phyloP scores from a whole-genome alignment of 1,284 basidiomycete species.

The Phenoliferia sp. region DNA sequence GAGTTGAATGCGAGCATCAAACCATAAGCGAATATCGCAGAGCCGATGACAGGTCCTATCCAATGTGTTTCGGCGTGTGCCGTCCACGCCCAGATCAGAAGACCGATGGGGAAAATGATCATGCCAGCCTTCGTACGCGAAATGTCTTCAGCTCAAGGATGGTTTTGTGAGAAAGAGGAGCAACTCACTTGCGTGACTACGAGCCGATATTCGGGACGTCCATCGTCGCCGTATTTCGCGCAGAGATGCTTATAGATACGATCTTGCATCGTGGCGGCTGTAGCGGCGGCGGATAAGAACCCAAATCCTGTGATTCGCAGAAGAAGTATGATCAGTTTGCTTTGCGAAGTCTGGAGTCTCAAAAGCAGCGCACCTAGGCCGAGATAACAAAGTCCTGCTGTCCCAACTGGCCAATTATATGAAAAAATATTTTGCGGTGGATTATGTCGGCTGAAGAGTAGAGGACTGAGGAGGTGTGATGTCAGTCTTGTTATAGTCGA shows the following conservation, averaged over 20 bases:
- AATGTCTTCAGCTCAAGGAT: conserved; percentile 37
- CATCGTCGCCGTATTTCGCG: conserved; percentile 36
- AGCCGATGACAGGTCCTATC: conserved; percentile 43
- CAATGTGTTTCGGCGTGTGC: conserved; percentile 43
- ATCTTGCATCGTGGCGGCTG: conserved; percentile 45
- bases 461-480: conserved; percentile 34
- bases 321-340: no score
- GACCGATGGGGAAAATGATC: conserved; percentile 46
- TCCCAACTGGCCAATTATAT: conserved; percentile 45
- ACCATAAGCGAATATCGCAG: conserved; percentile 35
- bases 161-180: no score
- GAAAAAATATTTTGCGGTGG: conserved; percentile 40
- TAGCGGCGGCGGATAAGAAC: conserved; percentile 42
- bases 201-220: conserved; percentile 45
- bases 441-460: conserved; percentile 44
- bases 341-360: no score
- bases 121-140: conserved; percentile 47
- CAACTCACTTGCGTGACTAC: not conserved
- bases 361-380: conserved; percentile 39
- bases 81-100: conserved; percentile 45
- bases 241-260: conserved; percentile 44
- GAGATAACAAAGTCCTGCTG: conserved; percentile 44
- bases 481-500: no score
- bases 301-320: conserved; percentile 47
- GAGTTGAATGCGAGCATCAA: conserved; percentile 35